phyloP scores from a whole-genome alignment of 805 yeast genomes.

The Danielozyma ontarioensis region DNA sequence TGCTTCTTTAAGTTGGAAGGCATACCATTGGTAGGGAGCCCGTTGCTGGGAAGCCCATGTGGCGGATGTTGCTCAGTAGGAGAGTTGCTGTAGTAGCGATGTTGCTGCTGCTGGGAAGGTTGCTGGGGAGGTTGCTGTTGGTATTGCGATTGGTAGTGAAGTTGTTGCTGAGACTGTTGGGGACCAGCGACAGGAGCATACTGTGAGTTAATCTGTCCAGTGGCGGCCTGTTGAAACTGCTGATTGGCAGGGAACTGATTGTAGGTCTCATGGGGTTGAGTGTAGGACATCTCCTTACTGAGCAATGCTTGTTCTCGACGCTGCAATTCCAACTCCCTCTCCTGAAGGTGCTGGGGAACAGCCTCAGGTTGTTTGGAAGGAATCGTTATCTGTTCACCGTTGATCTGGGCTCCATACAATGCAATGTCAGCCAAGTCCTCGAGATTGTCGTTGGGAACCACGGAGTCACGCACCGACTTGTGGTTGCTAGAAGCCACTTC shows the following conservation, averaged over 20 bases:
- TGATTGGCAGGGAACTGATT: constrained; percentile 1
- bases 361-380: not conserved
- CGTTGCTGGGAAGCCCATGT: constrained; percentile 27
- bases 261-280: constrained; percentile 8
- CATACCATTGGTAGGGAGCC: constrained; percentile 17
- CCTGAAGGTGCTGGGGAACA: constrained; percentile 10
- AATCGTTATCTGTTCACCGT: constrained; percentile 17
- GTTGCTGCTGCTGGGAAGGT: constrained; percentile 3
- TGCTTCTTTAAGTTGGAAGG: constrained; percentile 22
- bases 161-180: constrained; percentile 1
- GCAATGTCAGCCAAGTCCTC: constrained; percentile 36
- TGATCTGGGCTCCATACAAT: constrained; percentile 29
- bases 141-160: not conserved
- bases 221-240: not conserved
- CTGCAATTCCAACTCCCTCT: constrained; percentile 21
- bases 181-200: not conserved
- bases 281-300: constrained; percentile 8
- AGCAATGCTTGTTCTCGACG: constrained; percentile 22
- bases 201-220: constrained; percentile 2
- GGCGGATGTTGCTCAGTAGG: constrained; percentile 24
- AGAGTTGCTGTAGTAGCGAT: constrained; percentile 3
- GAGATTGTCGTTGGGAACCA: constrained; percentile 13
- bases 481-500: too few species aligned
- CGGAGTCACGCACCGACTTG: not conserved
- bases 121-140: constrained; percentile 2